Percentiles rank a stretch among this genome's conserved stretches.
These are phyloP conservation scores for Aspergillus incahuasiensis DNA, from an alignment of 495 filamentous ascomycete species.

Conservation along the genomic window DNA sequence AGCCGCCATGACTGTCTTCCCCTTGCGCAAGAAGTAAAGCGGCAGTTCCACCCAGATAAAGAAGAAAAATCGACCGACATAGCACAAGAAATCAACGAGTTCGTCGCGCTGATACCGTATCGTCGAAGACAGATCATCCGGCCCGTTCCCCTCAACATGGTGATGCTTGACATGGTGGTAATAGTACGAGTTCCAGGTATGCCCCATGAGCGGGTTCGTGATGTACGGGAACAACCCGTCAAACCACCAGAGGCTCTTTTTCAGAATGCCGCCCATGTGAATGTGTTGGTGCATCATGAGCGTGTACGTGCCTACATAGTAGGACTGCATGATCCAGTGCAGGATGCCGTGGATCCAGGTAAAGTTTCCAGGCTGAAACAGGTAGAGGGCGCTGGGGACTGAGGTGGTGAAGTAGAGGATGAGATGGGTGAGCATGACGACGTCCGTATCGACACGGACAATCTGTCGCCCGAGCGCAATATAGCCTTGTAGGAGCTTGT, in stretches of 20 bases:
- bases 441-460: constrained; percentile 59
- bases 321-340: constrained; percentile 58
- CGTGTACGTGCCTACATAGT: constrained; percentile 67
- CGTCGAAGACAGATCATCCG: constrained; percentile 68
- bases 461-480: constrained; percentile 47
- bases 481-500: constrained; percentile 53
- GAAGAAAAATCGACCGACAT: constrained; percentile 67
- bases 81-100: constrained; percentile 57
- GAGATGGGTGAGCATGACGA: constrained; percentile 74
- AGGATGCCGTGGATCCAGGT: constrained; percentile 57
- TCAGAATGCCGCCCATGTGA: constrained; percentile 67
- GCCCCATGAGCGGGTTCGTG: constrained; percentile 69
- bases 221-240: constrained; percentile 68
- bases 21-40: constrained; percentile 60
- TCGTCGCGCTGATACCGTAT: constrained; percentile 72
- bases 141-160: constrained; percentile 77
- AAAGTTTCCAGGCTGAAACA: constrained; percentile 55
- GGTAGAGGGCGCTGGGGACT: constrained; percentile 58
- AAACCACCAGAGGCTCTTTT: constrained; percentile 42
- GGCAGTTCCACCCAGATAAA: constrained; percentile 72
- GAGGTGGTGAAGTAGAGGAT: constrained; percentile 65
- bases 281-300: constrained; percentile 82
- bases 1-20: constrained; percentile 45
- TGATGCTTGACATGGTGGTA: constrained; percentile 85
- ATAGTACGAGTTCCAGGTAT: constrained; percentile 80